phyloP scores from a whole-genome alignment of 1,284 basidiomycete species.

The Pyrrhoderma lamaoense region DNA sequence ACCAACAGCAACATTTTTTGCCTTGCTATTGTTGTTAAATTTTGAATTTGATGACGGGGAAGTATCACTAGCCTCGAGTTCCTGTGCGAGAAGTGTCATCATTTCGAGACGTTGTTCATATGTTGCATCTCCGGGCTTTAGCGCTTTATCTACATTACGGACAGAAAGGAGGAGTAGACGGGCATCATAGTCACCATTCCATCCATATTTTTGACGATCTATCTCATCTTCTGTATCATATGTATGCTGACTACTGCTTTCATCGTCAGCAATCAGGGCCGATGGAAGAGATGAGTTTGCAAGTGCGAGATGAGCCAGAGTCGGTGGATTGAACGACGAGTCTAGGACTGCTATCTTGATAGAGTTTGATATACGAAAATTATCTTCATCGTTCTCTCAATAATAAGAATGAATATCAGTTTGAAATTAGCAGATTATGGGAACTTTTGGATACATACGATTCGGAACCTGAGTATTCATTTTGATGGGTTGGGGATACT shows the following conservation, averaged over 20 bases:
- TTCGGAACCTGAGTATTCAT: too few relatives aligned
- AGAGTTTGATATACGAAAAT: neutral
- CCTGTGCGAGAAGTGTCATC: slow-evolving; percentile 63
- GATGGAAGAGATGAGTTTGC: slow-evolving; percentile 27
- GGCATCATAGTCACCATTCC: slow-evolving; percentile 52
- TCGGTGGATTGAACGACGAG: slow-evolving; percentile 94
- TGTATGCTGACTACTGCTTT: too few relatives aligned
- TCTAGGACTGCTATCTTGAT: slow-evolving; percentile 69
- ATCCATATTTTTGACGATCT: neutral
- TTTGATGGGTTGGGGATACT: too few relatives aligned
- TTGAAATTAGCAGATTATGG: too few relatives aligned
- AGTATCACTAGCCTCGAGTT: slow-evolving; percentile 44
- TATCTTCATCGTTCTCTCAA: too few relatives aligned
- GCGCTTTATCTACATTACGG: slow-evolving; percentile 83
- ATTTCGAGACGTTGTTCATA: slow-evolving; percentile 73
- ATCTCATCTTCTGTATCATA: too few relatives aligned
- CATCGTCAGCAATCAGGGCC: slow-evolving; percentile 1
- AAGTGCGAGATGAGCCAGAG: slow-evolving; percentile 78
- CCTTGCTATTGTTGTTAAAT: too few relatives aligned
- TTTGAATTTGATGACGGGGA: too few relatives aligned
- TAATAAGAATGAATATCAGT: too few relatives aligned
- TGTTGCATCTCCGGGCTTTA: slow-evolving; percentile 67
- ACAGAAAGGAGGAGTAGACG: slow-evolving; percentile 80
- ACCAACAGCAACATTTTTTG: slow-evolving; percentile 71
- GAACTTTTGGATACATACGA: too few relatives aligned